Percentiles rank a stretch among this genome's conserved stretches.
Evolutionary conservation across 2,329 filamentous ascomycete species (phyloP).

Genomic region (Colletotrichum abscissum): DNA sequence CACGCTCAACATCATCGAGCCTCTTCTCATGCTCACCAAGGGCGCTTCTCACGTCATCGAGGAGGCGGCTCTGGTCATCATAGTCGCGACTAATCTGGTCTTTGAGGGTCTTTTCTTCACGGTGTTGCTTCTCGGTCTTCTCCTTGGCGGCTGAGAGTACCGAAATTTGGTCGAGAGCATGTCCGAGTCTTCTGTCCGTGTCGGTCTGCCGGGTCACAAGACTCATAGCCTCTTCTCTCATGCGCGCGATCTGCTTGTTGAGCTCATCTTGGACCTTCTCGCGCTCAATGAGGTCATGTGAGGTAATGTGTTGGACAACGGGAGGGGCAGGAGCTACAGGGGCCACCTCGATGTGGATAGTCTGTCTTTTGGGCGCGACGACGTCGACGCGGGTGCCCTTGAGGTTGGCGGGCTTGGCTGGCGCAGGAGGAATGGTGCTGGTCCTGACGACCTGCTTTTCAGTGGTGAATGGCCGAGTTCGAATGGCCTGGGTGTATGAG

Average conservation of each 20-base stretch:
- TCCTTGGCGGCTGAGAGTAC: conserved; percentile 30
- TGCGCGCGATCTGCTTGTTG: conserved; percentile 30
- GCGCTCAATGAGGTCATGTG: conserved; percentile 25
- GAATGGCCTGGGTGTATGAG: conserved; percentile 4
- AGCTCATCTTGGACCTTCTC: conserved; percentile 27
- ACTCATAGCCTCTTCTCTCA: conserved; percentile 29
- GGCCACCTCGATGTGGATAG: conserved; percentile 17
- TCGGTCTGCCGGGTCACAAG: conserved; percentile 29
- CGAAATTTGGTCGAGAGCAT: conserved; percentile 27
- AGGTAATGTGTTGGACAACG: conserved; percentile 17
- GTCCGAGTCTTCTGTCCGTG: conserved; percentile 30
- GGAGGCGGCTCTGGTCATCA: conserved; percentile 25
- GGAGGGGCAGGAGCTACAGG: conserved; percentile 26
- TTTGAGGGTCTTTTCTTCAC: conserved; percentile 21
- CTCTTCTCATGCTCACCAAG: conserved; percentile 25
- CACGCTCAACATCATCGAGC: conserved; percentile 14
- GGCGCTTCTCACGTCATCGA: conserved; percentile 27
- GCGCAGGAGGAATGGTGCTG: conserved; percentile 12
- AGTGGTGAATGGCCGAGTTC: conserved; percentile 5
- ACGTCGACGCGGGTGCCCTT: conserved; percentile 27
- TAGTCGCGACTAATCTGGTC: conserved; percentile 26
- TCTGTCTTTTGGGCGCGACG: conserved; percentile 16
- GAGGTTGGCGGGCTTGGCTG: conserved; percentile 32
- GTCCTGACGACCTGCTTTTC: conserved; percentile 21
- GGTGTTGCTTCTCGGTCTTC: conserved; percentile 14